These are phyloP conservation scores for Podaxis sp. DNA, from an alignment of 768 basidiomycete species.

Conservation along the genomic window DNA sequence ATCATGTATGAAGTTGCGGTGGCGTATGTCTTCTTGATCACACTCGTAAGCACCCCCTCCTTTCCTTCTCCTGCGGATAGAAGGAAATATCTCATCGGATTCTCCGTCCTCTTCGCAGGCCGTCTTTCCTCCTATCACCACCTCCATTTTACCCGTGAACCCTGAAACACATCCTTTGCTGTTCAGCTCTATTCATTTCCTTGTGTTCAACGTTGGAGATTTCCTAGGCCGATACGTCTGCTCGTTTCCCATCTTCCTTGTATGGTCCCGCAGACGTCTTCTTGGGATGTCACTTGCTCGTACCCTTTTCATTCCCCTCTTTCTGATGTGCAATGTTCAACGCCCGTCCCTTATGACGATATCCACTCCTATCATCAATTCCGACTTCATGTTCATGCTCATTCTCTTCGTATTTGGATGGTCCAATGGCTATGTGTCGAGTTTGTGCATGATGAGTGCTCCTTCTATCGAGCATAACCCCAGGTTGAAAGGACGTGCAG, in stretches of 20 bases:
- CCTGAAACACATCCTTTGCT: constrained; percentile 72
- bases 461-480: constrained; percentile 82
- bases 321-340: constrained; percentile 87
- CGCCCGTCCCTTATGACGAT: constrained; percentile 33
- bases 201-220: constrained; percentile 74
- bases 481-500: constrained; percentile 58
- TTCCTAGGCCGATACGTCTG: constrained; percentile 68
- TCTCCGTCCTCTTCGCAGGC: constrained; percentile 45
- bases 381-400: constrained; percentile 73
- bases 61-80: background rate
- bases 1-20: constrained; percentile 68
- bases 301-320: constrained; percentile 80
- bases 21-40: constrained; percentile 74
- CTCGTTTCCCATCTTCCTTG: constrained; percentile 57
- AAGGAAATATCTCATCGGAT: background rate
- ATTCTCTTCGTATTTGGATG: constrained; percentile 73
- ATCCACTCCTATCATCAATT: constrained; percentile 58
- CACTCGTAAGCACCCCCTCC: constrained; percentile 54
- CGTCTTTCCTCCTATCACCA: constrained; percentile 85
- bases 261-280: constrained; percentile 70
- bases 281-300: constrained; percentile 64
- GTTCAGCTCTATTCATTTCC: constrained; percentile 77
- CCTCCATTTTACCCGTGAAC: constrained; percentile 68
- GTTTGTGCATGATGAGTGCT: constrained; percentile 78
- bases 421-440: constrained; percentile 79